Percentiles rank a stretch among this genome's conserved stretches.
Evolutionary conservation across 2,329 filamentous ascomycete species (phyloP).

Genomic region (Tolypocladium endophyticum): DNA sequence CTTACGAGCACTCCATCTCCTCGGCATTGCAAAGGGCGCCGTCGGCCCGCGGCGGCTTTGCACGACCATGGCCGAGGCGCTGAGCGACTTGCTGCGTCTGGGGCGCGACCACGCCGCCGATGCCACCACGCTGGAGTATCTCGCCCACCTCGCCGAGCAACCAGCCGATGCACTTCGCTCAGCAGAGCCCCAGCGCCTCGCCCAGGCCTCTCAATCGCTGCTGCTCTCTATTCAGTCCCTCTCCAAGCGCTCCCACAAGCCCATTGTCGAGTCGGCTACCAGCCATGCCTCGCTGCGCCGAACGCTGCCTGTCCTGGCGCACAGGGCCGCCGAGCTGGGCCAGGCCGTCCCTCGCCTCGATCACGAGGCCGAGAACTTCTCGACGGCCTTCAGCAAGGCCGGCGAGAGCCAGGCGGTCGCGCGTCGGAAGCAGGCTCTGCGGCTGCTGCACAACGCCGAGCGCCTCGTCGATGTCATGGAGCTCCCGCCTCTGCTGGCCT

Average conservation of each 20-base stretch:
- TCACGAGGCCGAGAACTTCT: constrained; percentile 67
- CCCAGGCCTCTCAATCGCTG: constrained; percentile 69
- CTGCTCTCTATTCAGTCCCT: constrained; percentile 77
- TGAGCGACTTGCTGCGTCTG: constrained; percentile 24
- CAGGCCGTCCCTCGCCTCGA: constrained; percentile 71
- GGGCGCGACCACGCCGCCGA: constrained; percentile 27
- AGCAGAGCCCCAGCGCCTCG: constrained; percentile 68
- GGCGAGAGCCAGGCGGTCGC: constrained; percentile 60
- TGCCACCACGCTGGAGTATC: constrained; percentile 54
- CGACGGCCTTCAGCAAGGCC: constrained; percentile 69
- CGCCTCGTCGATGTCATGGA: constrained; percentile 85
- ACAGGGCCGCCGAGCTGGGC: constrained; percentile 56
- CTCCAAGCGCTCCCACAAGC: constrained; percentile 79
- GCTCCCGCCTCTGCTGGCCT: constrained; percentile 73
- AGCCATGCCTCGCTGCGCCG: constrained; percentile 63
- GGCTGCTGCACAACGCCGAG: constrained; percentile 79
- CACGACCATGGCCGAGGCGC: constrained; percentile 23
- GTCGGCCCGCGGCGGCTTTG: background rate
- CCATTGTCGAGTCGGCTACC: constrained; percentile 70
- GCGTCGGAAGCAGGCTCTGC: constrained; percentile 65
- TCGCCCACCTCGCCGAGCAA: constrained; percentile 67
- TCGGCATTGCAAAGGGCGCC: background rate
- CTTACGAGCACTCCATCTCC: background rate
- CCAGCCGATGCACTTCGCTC: constrained; percentile 61
- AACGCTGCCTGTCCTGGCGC: constrained; percentile 61